These are phyloP conservation scores for Lipomyces lipofer DNA, from an alignment of 805 yeast species.

Conservation along the genomic window DNA sequence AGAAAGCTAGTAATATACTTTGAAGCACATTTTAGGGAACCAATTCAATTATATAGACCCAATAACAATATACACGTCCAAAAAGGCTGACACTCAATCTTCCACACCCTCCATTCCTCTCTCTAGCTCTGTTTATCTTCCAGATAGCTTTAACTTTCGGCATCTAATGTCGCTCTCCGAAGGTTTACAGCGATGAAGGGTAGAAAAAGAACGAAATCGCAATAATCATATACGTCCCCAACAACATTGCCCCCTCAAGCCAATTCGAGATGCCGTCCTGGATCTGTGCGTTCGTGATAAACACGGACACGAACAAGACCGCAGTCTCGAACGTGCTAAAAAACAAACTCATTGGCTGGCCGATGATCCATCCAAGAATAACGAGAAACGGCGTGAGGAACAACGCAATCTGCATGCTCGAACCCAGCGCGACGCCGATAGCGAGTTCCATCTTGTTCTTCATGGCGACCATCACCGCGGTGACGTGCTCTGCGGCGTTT, in stretches of 20 bases:
- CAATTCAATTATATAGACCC: too few species aligned
- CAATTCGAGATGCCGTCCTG: slow-evolving; percentile 95
- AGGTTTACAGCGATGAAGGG: slow-evolving; percentile 47
- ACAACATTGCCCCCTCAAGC: slow-evolving; percentile 93
- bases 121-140: slow-evolving; percentile 3
- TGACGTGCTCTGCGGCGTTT: slow-evolving; percentile 98
- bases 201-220: slow-evolving; percentile 88
- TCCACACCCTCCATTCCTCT: too few species aligned
- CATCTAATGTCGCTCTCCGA: too few species aligned
- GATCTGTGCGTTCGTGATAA: slow-evolving; percentile 68
- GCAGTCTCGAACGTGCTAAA: slow-evolving; percentile 94
- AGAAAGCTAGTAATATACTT: too few species aligned
- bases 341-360: slow-evolving; percentile 87
- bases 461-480: slow-evolving; percentile 91
- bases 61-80: too few species aligned
- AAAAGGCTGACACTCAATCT: too few species aligned
- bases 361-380: slow-evolving; percentile 86
- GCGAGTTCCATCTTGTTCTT: slow-evolving; percentile 98
- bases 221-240: slow-evolving; percentile 81
- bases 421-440: slow-evolving; percentile 94
- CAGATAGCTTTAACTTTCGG: neutral
- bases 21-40: too few species aligned
- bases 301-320: slow-evolving; percentile 83
- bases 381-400: slow-evolving; percentile 97
- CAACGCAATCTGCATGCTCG: slow-evolving; percentile 90